Conservation (phyloP, 208 protist genomes). For the Novymonas esmeraldas region DNA sequence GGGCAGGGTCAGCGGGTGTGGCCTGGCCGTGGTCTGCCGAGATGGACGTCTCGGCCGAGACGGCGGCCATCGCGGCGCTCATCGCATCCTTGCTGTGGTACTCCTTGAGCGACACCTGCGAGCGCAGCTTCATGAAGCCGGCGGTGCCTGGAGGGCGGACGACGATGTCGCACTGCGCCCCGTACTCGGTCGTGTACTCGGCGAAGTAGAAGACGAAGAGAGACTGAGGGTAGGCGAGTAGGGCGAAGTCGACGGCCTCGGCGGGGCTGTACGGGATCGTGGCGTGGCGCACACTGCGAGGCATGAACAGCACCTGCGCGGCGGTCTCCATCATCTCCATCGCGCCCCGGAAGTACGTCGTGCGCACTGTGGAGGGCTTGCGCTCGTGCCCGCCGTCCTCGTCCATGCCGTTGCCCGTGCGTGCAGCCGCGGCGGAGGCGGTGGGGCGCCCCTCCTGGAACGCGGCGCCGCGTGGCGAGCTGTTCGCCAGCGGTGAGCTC, state of each 20-base stretch:
- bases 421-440: background rate
- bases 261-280: constrained; percentile 73
- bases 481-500: constrained; percentile 15
- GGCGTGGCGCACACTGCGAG: constrained; percentile 33
- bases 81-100: constrained; percentile 50
- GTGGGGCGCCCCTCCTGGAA: background rate
- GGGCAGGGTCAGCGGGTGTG: constrained; percentile 7
- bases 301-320: constrained; percentile 53
- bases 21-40: background rate
- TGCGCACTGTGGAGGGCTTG: constrained; percentile 47
- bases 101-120: constrained; percentile 62
- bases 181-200: constrained; percentile 76
- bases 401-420: constrained; percentile 4
- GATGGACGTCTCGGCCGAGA: constrained; percentile 18
- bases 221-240: constrained; percentile 64
- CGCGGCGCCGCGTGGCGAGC: background rate
- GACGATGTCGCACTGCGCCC: constrained; percentile 67
- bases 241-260: constrained; percentile 78
- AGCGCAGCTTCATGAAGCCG: constrained; percentile 60
- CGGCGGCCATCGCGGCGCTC: constrained; percentile 15
- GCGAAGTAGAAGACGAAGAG: constrained; percentile 92
- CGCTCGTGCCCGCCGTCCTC: constrained; percentile 24
- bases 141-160: constrained; percentile 60
- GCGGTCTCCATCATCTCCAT: constrained; percentile 80
- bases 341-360: constrained; percentile 56